A percentile compares a stretch with the other conserved stretches of the same genome.
Conservation (phyloP, 176 grass and related monocot species). For the Eleusine indica region DNA sequence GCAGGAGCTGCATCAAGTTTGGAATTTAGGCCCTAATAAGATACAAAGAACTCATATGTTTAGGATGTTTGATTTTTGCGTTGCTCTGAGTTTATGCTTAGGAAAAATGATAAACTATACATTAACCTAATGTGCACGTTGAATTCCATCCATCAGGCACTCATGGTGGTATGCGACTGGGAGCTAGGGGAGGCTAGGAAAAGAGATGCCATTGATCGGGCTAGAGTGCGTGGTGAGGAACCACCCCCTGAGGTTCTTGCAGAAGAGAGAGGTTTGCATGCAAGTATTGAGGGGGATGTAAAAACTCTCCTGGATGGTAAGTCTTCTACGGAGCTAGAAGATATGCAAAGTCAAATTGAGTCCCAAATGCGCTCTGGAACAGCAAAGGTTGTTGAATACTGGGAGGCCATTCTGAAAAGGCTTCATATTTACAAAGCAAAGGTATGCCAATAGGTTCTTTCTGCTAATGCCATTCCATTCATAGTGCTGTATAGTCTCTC, state of each 20-base stretch:
- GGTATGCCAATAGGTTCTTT: conserved; percentile 53
- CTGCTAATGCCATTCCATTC: conserved; percentile 21
- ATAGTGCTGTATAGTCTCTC: not conserved
- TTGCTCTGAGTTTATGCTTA: conserved; percentile 7
- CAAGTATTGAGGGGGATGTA: conserved; percentile 90
- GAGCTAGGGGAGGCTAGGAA: conserved; percentile 83
- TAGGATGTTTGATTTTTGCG: conserved; percentile 6
- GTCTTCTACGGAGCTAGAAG: conserved; percentile 68
- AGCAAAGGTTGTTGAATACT: conserved; percentile 98
- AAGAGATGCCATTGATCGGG: conserved; percentile 90
- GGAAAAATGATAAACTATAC: conserved; percentile 24
- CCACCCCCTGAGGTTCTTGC: conserved; percentile 78
- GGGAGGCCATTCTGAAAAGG: conserved; percentile 92
- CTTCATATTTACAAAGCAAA: conserved; percentile 98
- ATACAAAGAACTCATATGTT: conserved; percentile 1
- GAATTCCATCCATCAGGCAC: conserved; percentile 60
- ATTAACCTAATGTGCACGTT: conserved; percentile 14
- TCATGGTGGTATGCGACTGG: conserved; percentile 92
- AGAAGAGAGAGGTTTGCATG: conserved; percentile 95
- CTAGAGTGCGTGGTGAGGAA: conserved; percentile 97
- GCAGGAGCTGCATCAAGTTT: conserved; percentile 24
- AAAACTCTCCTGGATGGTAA: conserved; percentile 88
- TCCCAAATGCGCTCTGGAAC: conserved; percentile 94
- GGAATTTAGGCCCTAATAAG: conserved; percentile 5
- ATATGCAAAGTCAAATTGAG: conserved; percentile 92